phyloP scores from a whole-genome alignment of 176 grass and related monocot genomes.

The Tuctoria greenei region DNA sequence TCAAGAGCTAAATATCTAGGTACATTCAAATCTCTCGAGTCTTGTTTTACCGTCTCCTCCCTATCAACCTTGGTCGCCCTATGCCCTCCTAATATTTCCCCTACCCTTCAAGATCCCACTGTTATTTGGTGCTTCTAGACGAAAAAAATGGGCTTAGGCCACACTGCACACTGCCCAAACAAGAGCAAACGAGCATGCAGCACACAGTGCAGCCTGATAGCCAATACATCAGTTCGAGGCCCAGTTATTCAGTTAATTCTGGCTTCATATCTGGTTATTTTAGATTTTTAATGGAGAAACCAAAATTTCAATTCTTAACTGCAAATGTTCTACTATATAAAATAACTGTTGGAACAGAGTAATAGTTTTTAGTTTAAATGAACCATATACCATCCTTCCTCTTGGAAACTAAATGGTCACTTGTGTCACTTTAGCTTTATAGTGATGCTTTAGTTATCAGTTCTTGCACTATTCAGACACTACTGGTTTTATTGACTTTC shows the following conservation, averaged over 20 bases:
- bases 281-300: neutral
- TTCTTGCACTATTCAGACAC: neutral
- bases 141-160: too few relatives aligned
- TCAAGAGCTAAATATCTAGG: too few relatives aligned
- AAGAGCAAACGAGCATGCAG: too few relatives aligned
- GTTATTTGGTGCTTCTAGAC: too few relatives aligned
- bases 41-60: too few relatives aligned
- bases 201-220: too few relatives aligned
- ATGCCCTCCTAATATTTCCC: too few relatives aligned
- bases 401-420: conserved; percentile 5
- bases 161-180: too few relatives aligned
- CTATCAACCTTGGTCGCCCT: too few relatives aligned
- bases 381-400: neutral
- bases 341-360: neutral
- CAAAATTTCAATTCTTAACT: conserved; percentile 23
- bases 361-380: neutral
- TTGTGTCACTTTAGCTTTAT: neutral
- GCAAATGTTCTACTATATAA: neutral
- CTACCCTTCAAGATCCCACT: too few relatives aligned
- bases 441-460: neutral
- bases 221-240: too few relatives aligned
- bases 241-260: neutral
- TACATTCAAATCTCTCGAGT: too few relatives aligned
- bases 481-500: neutral
- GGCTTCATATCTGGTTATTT: neutral